Percentiles rank a stretch among this genome's conserved stretches.
These are phyloP conservation scores for Aurifilum marmelostoma DNA, from an alignment of 2,329 filamentous ascomycete genomes.

Conservation along the genomic window DNA sequence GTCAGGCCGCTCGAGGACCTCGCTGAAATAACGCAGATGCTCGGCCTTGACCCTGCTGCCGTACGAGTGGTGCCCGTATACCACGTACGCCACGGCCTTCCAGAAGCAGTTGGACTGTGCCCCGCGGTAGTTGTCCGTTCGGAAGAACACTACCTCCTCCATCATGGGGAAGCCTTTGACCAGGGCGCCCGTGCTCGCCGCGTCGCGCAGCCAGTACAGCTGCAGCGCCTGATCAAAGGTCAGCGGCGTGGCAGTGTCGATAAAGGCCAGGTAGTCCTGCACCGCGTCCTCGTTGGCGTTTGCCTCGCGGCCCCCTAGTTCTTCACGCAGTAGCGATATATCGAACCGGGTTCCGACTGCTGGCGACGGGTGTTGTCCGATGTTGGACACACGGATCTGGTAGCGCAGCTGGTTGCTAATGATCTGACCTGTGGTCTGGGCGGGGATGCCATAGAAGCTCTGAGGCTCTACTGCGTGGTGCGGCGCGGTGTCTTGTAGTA, in stretches of 20 bases:
- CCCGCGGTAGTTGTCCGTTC: constrained; percentile 32
- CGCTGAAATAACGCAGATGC: constrained; percentile 37
- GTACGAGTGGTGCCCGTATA: constrained; percentile 35
- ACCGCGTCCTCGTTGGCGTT: neutral
- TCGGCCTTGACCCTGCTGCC: constrained; percentile 41
- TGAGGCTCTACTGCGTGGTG: neutral
- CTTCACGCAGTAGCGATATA: constrained; percentile 20
- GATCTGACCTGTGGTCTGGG: neutral
- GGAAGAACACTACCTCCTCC: constrained; percentile 38
- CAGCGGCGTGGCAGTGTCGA: neutral
- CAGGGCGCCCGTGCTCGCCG: constrained; percentile 8
- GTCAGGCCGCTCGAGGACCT: constrained; percentile 32
- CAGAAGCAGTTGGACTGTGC: constrained; percentile 40
- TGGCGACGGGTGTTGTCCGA: constrained; percentile 5
- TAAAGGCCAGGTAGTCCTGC: neutral
- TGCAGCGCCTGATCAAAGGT: constrained; percentile 25
- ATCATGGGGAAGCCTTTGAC: constrained; percentile 39
- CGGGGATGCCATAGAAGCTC: constrained; percentile 17
- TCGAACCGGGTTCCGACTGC: constrained; percentile 27
- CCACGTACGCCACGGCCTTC: constrained; percentile 35
- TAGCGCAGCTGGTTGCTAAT: neutral
- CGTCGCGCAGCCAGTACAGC: constrained; percentile 4
- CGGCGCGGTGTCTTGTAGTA: neutral
- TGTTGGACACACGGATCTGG: constrained; percentile 8
- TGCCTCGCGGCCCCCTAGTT: constrained; percentile 8